Base-by-base conservation (phyloP, 257 asterid species). In the Salvia splendens region DNA sequence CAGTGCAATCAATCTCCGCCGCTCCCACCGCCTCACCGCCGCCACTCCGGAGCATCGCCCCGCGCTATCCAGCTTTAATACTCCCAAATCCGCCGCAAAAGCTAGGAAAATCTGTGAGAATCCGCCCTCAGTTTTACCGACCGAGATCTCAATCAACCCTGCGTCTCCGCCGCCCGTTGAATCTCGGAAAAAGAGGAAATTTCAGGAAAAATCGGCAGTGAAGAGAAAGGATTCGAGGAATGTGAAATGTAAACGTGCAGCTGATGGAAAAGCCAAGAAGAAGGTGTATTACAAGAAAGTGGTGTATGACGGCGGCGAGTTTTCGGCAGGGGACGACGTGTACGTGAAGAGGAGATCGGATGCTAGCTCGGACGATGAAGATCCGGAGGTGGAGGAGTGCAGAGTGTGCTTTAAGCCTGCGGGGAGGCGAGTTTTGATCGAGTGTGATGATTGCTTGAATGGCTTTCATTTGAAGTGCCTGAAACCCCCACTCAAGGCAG, bases 391-490 rank as follows among this genome's bases (percentile, higher is more conserved):
- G 57, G 98, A 93, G 83, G 99, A 90, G 75, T 93, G 99, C 65
- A 73, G 89, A 73, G 81, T 90, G 56, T 90, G 99, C 63, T 88
- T 87, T 49, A 90, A 77, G 85, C 83, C 87, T 24, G 80, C 88
- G 51, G 96, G 96, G 53, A 81, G 17, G 61, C 76, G 71, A 36
- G 57, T 90, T 60, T 83, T 90, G 97, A 81, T 90, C 47, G 99
- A 93, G 77, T 93, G 97, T 68, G 99, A 90, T 65, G 95, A 88
- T 63, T 93, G 99, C 70, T 84, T 93, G 82, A 90, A 87, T 79
- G 99, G 99, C 33, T 90, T 86, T 81, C 99, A 93, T 78, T 79
- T 90, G 77, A 88, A 80, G 75, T 93, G 97, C 68, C 71, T 90
- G 82, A 88, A 58, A 67, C 99, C 97, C 0, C 97, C 97, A 0